A percentile compares a stretch with the other conserved stretches of the same genome.
These are phyloP conservation scores for Didymellaceae sp. DNA, from an alignment of 2,329 filamentous ascomycete species.

Conservation along the genomic window DNA sequence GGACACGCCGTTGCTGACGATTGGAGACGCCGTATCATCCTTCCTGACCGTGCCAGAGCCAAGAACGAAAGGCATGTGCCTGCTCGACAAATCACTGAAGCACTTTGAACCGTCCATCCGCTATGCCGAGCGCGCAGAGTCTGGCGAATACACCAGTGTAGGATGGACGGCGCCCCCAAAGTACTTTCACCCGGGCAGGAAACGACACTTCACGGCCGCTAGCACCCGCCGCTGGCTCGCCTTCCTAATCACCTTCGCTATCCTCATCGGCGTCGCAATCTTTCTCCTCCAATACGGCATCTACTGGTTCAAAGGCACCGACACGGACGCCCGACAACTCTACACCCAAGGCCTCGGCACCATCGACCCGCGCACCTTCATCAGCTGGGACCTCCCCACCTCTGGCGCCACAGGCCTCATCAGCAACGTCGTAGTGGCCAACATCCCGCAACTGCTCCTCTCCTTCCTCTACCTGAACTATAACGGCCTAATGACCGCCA, in stretches of 20 bases:
- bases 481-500: conserved; percentile 55
- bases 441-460: conserved; percentile 56
- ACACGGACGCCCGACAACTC: too few species aligned
- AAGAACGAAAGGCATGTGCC: conserved; percentile 16
- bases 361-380: conserved; percentile 5
- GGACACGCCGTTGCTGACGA: conserved; percentile 16
- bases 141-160: too few species aligned
- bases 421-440: conserved; percentile 49
- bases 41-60: conserved; percentile 26
- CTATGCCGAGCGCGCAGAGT: too few species aligned
- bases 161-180: too few species aligned
- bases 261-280: too few species aligned
- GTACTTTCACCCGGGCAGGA: too few species aligned
- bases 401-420: background rate
- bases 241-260: too few species aligned
- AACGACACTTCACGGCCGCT: too few species aligned
- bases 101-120: background rate
- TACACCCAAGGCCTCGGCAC: background rate
- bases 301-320: background rate
- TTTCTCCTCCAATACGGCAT: too few species aligned
- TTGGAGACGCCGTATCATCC: conserved; percentile 34
- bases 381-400: conserved; percentile 3
- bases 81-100: conserved; percentile 9
- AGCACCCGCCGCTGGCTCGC: too few species aligned
- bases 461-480: conserved; percentile 55